These are phyloP conservation scores for Buddleja alternifolia DNA, from an alignment of 257 asterid species.

Conservation along the genomic window DNA sequence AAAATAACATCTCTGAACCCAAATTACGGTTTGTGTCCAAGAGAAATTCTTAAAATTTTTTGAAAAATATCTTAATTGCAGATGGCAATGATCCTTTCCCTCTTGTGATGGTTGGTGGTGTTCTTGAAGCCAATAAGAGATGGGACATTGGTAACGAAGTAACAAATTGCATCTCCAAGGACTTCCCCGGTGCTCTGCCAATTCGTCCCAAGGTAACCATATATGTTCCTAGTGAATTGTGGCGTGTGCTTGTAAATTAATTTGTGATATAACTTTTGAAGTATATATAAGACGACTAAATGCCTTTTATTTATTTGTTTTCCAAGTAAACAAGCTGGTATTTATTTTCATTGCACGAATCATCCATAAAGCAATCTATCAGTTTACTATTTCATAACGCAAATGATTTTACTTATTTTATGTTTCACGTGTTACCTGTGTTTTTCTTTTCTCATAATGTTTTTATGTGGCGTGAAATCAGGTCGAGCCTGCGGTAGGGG, in stretches of 20 bases:
- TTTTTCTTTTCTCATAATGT: background rate
- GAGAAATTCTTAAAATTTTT: too few relatives aligned
- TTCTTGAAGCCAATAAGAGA: constrained; percentile 74
- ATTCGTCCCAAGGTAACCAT: constrained; percentile 66
- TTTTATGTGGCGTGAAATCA: constrained; percentile 27
- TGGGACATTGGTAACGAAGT: constrained; percentile 87
- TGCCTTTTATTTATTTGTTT: too few relatives aligned
- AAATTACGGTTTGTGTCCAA: background rate
- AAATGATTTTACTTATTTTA: too few relatives aligned
- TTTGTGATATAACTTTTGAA: too few relatives aligned
- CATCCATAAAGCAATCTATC: too few relatives aligned
- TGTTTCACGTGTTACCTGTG: background rate
- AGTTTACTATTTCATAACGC: too few relatives aligned
- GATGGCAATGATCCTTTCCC: constrained; percentile 70
- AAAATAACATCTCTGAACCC: background rate
- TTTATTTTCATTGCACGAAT: too few relatives aligned
- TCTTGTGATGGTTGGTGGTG: constrained; percentile 84
- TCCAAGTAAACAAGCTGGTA: too few relatives aligned
- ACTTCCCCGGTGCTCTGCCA: constrained; percentile 74
- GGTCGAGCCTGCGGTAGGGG: constrained; percentile 90
- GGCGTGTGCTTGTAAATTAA: too few relatives aligned
- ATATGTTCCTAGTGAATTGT: too few relatives aligned
- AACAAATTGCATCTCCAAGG: constrained; percentile 54
- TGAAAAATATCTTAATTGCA: too few relatives aligned
- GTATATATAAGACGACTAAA: too few relatives aligned